Evolutionary conservation across 768 basidiomycete species (phyloP).

Genomic region (Mycena chlorophos): DNA sequence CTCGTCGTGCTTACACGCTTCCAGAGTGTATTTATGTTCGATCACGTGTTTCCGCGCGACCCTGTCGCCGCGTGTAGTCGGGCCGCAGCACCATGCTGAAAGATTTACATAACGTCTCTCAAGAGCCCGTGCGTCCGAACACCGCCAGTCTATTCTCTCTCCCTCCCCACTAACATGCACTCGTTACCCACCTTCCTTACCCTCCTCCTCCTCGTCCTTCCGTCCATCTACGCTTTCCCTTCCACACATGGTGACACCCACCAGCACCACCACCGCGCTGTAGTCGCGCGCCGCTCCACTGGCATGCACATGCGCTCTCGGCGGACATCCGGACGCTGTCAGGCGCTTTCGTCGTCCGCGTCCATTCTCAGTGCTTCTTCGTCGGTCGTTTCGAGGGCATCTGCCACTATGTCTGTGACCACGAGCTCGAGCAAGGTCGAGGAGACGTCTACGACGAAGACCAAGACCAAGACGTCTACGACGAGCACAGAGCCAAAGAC

Average conservation of each 20-base stretch:
- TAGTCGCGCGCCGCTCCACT: slow-evolving; percentile 28
- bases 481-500: neutral
- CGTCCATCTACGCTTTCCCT: slow-evolving; percentile 34
- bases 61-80: too few relatives aligned
- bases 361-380: too few relatives aligned
- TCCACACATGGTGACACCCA: slow-evolving; percentile 40
- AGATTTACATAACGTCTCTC: too few relatives aligned
- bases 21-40: too few relatives aligned
- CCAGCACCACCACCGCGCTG: slow-evolving; percentile 38
- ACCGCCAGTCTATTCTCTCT: too few relatives aligned
- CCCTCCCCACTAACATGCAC: slow-evolving; percentile 29
- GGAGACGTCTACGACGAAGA: neutral
- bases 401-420: too few relatives aligned
- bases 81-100: too few relatives aligned
- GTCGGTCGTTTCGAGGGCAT: slow-evolving; percentile 37
- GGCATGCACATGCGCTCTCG: too few relatives aligned
- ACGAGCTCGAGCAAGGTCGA: neutral
- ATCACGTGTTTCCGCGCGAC: too few relatives aligned
- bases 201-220: slow-evolving; percentile 42
- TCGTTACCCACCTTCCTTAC: slow-evolving; percentile 46
- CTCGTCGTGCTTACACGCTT: neutral
- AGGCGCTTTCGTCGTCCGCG: too few relatives aligned
- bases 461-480: neutral
- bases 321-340: too few relatives aligned
- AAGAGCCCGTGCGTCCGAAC: too few relatives aligned